Conservation (phyloP, 768 basidiomycete species). For the Lentinula lateritia region DNA sequence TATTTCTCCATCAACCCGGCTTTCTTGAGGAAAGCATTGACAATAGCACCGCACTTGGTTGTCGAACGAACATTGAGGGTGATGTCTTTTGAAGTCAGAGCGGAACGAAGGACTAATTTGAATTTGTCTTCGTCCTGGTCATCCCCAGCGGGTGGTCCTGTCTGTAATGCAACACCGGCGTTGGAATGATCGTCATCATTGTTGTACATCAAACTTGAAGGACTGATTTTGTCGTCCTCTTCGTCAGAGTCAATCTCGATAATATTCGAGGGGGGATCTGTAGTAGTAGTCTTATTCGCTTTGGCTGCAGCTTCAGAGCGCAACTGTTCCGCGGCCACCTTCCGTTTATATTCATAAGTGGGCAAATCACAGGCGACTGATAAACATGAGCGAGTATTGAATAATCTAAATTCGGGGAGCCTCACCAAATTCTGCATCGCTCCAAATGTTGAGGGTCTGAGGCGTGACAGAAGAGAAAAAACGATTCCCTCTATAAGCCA, state of each 20-base stretch:
- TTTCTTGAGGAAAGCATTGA: constrained; percentile 69
- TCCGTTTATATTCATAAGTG: constrained; percentile 60
- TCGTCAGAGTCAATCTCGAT: constrained; percentile 10
- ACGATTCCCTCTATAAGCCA: constrained; percentile 56
- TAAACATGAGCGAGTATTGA: background rate
- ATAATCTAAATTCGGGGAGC: constrained; percentile 5
- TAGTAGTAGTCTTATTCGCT: constrained; percentile 1
- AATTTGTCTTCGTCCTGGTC: constrained; percentile 47
- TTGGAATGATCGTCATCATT: constrained; percentile 21
- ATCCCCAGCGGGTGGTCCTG: background rate
- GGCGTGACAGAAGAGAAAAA: constrained; percentile 71
- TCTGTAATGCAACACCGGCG: constrained; percentile 9
- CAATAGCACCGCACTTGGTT: constrained; percentile 71
- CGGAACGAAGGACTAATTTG: constrained; percentile 62
- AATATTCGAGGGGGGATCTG: constrained; percentile 6
- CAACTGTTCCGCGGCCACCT: constrained; percentile 16
- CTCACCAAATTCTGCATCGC: constrained; percentile 61
- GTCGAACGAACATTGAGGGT: constrained; percentile 66
- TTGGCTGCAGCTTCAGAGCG: constrained; percentile 4
- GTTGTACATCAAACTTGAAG: constrained; percentile 21
- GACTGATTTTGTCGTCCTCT: constrained; percentile 10
- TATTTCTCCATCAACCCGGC: constrained; percentile 57
- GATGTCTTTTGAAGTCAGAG: constrained; percentile 45
- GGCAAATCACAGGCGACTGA: constrained; percentile 61
- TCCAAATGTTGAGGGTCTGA: constrained; percentile 59